These are phyloP conservation scores for Aleurites moluccanus DNA, from an alignment of 441 rosid species.

Conservation along the genomic window DNA sequence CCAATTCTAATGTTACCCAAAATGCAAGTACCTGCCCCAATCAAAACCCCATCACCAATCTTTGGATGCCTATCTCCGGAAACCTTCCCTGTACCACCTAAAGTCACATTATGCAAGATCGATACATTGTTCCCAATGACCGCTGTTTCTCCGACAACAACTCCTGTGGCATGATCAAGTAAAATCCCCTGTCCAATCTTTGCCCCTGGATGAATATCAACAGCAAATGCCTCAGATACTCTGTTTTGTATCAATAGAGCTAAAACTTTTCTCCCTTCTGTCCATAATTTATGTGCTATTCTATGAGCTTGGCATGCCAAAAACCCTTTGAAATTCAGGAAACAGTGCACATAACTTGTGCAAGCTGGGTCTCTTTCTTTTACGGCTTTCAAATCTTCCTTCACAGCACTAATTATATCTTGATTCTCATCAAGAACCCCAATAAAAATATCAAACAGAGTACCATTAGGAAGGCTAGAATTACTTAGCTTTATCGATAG, in stretches of 20 bases:
- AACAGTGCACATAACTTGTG: slow-evolving; percentile 59
- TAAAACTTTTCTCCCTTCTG: slow-evolving; percentile 41
- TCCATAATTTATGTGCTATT: slow-evolving; percentile 72
- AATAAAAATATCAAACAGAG: slow-evolving; percentile 61
- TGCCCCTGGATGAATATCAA: slow-evolving; percentile 86
- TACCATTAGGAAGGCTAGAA: slow-evolving; percentile 40
- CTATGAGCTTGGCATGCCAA: slow-evolving; percentile 73
- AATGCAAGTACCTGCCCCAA: slow-evolving; percentile 85
- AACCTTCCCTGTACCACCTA: slow-evolving; percentile 83
- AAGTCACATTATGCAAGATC: slow-evolving; percentile 77
- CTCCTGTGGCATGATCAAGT: slow-evolving; percentile 76
- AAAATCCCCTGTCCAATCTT: slow-evolving; percentile 67
- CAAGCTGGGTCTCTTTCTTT: slow-evolving; percentile 86
- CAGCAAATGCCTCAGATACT: slow-evolving; percentile 62
- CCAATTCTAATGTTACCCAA: slow-evolving; percentile 76
- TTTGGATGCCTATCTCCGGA: slow-evolving; percentile 87
- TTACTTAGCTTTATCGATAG: slow-evolving; percentile 62
- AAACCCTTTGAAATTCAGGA: slow-evolving; percentile 76
- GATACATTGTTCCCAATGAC: slow-evolving; percentile 81
- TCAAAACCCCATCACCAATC: slow-evolving; percentile 82
- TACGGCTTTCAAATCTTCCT: slow-evolving; percentile 59
- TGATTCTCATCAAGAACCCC: slow-evolving; percentile 46
- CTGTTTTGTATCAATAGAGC: slow-evolving; percentile 77
- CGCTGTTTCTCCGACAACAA: slow-evolving; percentile 85
- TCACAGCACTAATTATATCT: slow-evolving; percentile 45